Evolutionary conservation across 768 basidiomycete genomes (phyloP).

Genomic region (Lactarius trivialis): DNA sequence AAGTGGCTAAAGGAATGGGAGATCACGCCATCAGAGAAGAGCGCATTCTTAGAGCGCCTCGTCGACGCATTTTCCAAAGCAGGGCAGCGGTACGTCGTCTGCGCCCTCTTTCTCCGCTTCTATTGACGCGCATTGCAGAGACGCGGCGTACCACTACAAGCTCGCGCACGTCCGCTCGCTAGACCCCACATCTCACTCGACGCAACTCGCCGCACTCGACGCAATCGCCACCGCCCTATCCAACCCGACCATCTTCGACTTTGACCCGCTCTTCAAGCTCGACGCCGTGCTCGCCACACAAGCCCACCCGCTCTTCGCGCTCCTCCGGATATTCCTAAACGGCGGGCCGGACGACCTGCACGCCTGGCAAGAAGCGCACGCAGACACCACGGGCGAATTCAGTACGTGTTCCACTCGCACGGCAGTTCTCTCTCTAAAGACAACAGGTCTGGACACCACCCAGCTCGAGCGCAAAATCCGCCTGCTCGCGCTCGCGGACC

Average conservation of each 20-base stretch:
- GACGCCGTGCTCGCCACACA: background rate
- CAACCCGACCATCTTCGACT: constrained; percentile 65
- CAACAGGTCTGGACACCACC: constrained; percentile 46
- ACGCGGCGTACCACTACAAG: background rate
- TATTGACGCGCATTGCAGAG: constrained; percentile 38
- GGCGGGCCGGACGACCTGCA: constrained; percentile 49
- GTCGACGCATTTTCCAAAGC: constrained; percentile 31
- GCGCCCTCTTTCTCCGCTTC: constrained; percentile 34
- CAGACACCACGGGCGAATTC: constrained; percentile 47
- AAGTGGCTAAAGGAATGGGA: background rate
- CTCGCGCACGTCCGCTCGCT: background rate
- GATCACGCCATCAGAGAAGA: background rate
- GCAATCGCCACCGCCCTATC: constrained; percentile 59
- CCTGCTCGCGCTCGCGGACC: constrained; percentile 64
- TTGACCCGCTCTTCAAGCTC: constrained; percentile 60
- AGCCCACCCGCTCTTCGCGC: constrained; percentile 55
- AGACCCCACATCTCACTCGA: background rate
- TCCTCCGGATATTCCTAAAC: constrained; percentile 67
- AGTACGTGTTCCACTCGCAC: constrained; percentile 42
- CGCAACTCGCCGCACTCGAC: constrained; percentile 34
- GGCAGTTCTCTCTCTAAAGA: background rate
- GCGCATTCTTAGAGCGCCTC: constrained; percentile 37
- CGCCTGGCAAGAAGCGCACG: constrained; percentile 33
- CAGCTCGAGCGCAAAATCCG: constrained; percentile 77
- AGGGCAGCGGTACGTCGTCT: background rate